Percentiles rank a stretch among this genome's conserved stretches.
Evolutionary conservation across 768 basidiomycete genomes (phyloP).

Genomic region (Termitomyces bulborhizus): DNA sequence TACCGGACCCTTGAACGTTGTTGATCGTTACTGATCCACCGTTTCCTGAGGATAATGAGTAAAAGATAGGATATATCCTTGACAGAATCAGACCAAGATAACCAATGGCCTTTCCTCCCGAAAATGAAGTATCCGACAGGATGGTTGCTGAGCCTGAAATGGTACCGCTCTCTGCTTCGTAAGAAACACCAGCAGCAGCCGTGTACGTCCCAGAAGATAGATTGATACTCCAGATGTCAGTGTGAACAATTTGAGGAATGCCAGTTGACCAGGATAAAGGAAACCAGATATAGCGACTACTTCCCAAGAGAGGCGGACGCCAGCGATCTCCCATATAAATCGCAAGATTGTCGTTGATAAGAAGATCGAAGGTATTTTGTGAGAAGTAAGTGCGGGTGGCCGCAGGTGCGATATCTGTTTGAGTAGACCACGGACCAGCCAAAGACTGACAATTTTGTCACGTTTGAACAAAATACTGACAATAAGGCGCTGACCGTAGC

Average conservation of each 20-base stretch:
- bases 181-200: constrained; percentile 43
- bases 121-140: constrained; percentile 38
- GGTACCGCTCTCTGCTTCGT: constrained; percentile 50
- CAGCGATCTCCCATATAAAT: constrained; percentile 67
- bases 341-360: constrained; percentile 36
- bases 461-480: neutral
- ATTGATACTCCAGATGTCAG: constrained; percentile 54
- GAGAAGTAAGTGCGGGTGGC: constrained; percentile 52
- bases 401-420: constrained; percentile 49
- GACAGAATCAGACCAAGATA: constrained; percentile 38
- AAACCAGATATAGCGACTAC: constrained; percentile 57
- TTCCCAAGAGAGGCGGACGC: constrained; percentile 46
- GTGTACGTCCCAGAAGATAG: constrained; percentile 43
- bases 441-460: constrained; percentile 31
- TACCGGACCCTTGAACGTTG: constrained; percentile 48
- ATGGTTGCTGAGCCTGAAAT: constrained; percentile 41
- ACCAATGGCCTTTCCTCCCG: constrained; percentile 47
- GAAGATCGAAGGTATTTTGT: constrained; percentile 52
- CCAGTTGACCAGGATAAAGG: constrained; percentile 53
- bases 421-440: constrained; percentile 48
- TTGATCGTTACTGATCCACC: constrained; percentile 53
- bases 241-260: constrained; percentile 43
- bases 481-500: constrained; percentile 31
- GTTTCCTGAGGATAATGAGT: constrained; percentile 30
- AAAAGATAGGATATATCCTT: neutral